Evolutionary conservation across 176 grass and related monocot genomes (phyloP).

Genomic region (Phoenix roebelenii): DNA sequence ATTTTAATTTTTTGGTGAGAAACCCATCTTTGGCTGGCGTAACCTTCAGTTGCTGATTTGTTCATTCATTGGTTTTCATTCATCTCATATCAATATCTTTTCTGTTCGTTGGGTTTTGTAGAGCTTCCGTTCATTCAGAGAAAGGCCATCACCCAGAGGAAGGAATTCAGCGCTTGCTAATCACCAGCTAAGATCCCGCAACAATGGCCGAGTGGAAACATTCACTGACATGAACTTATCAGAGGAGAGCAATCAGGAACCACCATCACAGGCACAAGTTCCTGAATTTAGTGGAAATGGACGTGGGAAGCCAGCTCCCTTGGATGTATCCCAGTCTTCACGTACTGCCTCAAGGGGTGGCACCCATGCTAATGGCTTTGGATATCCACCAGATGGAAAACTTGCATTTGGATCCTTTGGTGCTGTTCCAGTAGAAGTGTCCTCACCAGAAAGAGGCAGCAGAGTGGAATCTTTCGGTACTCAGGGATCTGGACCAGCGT

Average conservation of each 20-base stretch:
- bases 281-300: background rate
- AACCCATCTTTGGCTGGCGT: too few relatives aligned
- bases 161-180: conserved; percentile 4
- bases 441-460: background rate
- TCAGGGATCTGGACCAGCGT: background rate
- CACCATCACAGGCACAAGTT: background rate
- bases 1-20: too few relatives aligned
- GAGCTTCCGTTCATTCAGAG: conserved; percentile 6
- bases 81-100: background rate
- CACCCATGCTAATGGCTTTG: background rate
- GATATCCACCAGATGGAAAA: background rate
- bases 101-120: conserved; percentile 7
- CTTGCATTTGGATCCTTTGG: conserved; percentile 6
- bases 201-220: background rate
- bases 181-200: conserved; percentile 1
- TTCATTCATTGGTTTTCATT: background rate
- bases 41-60: too few relatives aligned
- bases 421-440: background rate
- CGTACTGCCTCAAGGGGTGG: background rate
- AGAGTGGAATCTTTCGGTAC: background rate
- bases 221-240: background rate
- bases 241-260: background rate
- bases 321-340: background rate
- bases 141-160: conserved; percentile 2
- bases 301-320: background rate